Evolutionary conservation across 2,329 filamentous ascomycete species (phyloP).

Genomic region (Neofusicoccum sp.): DNA sequence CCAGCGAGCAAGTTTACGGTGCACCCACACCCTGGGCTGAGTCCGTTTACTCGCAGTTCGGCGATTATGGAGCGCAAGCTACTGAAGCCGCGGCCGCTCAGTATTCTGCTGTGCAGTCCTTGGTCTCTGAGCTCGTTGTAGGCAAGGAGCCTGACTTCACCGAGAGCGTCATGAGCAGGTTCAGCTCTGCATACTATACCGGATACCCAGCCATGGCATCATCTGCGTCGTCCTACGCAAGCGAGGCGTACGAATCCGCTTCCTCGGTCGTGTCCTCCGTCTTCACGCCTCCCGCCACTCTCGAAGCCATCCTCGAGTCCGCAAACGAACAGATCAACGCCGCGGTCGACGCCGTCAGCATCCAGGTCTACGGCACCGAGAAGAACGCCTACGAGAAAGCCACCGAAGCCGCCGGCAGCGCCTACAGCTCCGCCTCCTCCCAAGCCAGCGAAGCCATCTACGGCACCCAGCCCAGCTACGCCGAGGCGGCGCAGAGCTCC

Average conservation of each 20-base stretch:
- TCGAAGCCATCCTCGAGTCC: slow-evolving; percentile 58
- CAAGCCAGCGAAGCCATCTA: slow-evolving; percentile 56
- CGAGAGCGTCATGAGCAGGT: slow-evolving; percentile 71
- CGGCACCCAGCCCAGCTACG: slow-evolving; percentile 52
- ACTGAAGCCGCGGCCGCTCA: slow-evolving; percentile 61
- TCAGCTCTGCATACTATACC: slow-evolving; percentile 70
- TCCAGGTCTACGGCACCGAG: slow-evolving; percentile 57
- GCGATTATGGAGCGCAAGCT: slow-evolving; percentile 60
- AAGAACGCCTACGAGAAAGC: slow-evolving; percentile 56
- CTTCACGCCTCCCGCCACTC: slow-evolving; percentile 57
- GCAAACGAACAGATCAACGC: slow-evolving; percentile 57
- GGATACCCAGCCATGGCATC: slow-evolving; percentile 58
- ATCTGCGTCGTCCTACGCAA: slow-evolving; percentile 54
- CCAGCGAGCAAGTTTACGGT: slow-evolving; percentile 70
- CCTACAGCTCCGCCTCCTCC: slow-evolving; percentile 51
- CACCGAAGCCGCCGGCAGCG: slow-evolving; percentile 53
- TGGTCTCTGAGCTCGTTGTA: slow-evolving; percentile 72
- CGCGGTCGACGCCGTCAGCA: slow-evolving; percentile 58
- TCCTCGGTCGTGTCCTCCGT: slow-evolving; percentile 47
- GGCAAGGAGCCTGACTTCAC: slow-evolving; percentile 80
- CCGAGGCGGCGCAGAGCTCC: slow-evolving; percentile 53
- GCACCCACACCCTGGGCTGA: slow-evolving; percentile 55
- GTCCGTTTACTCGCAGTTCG: slow-evolving; percentile 51
- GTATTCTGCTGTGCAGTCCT: slow-evolving; percentile 66
- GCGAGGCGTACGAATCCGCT: slow-evolving; percentile 48